A percentile compares a stretch with the other conserved stretches of the same genome.
Conservation (phyloP, 768 basidiomycete species). For the Kondoa subrosea region DNA sequence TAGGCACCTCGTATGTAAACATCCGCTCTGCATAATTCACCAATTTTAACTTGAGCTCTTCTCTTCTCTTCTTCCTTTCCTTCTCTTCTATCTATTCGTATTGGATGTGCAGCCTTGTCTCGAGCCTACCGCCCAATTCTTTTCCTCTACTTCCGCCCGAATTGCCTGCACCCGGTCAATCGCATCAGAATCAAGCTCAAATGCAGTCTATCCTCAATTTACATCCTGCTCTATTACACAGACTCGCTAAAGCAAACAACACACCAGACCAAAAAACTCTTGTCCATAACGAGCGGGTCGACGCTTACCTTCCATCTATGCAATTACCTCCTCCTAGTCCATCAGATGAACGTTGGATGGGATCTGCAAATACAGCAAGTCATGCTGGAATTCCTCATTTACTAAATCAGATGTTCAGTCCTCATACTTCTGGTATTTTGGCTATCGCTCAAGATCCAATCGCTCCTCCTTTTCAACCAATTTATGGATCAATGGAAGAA, state of each 20-base stretch:
- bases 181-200: conserved; percentile 7
- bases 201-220: conserved; percentile 23
- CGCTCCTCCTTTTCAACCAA: conserved; percentile 9
- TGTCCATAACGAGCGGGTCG: conserved; percentile 2
- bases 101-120: neutral
- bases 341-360: conserved; percentile 9
- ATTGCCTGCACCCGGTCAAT: neutral
- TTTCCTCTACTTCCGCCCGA: conserved; percentile 2
- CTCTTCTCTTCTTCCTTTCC: neutral
- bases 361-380: conserved; percentile 2
- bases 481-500: conserved; percentile 20
- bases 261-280: conserved; percentile 13
- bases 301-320: conserved; percentile 19
- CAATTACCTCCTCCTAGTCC: conserved; percentile 24
- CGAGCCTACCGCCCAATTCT: neutral
- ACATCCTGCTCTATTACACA: conserved; percentile 19
- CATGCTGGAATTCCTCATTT: conserved; percentile 23
- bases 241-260: conserved; percentile 19
- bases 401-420: conserved; percentile 22
- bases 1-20: too few species aligned
- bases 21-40: too few species aligned
- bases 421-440: conserved; percentile 21
- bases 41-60: neutral
- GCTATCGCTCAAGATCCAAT: neutral
- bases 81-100: neutral